Evolutionary conservation across 805 yeast genomes (phyloP).

Genomic region (Candida xyloterini): DNA sequence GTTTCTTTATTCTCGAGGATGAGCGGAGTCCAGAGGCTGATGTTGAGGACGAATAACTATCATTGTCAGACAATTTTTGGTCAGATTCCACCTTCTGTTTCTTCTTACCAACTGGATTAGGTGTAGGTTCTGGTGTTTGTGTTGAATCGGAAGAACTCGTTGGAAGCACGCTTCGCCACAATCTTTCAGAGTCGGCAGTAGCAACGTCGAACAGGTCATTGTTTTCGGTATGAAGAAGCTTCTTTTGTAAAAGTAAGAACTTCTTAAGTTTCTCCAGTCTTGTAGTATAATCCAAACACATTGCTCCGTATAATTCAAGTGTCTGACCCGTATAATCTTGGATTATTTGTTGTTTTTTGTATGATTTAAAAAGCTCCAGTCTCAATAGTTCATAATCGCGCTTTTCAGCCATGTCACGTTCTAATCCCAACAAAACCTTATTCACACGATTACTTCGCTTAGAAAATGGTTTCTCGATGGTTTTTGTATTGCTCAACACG

Average conservation of each 20-base stretch:
- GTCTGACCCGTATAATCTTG: constrained; percentile 26
- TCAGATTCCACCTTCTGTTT: constrained; percentile 6
- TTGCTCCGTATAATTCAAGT: constrained; percentile 26
- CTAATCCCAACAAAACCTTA: constrained; percentile 18
- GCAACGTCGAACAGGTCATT: constrained; percentile 29
- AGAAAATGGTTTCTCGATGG: constrained; percentile 14
- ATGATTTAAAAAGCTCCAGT: constrained; percentile 25
- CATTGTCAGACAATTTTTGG: constrained; percentile 10
- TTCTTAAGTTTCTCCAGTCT: constrained; percentile 33
- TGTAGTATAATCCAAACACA: constrained; percentile 25
- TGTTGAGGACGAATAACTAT: constrained; percentile 16
- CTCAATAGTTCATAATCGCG: constrained; percentile 34
- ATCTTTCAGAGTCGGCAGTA: constrained; percentile 29
- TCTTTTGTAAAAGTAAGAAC: constrained; percentile 31
- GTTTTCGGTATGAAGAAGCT: constrained; percentile 25
- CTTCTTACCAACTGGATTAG: not conserved
- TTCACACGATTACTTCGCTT: constrained; percentile 7
- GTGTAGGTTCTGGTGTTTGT: not conserved
- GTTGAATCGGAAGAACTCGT: not conserved
- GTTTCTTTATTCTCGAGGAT: constrained; percentile 13
- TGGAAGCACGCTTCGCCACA: constrained; percentile 26
- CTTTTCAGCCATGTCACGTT: constrained; percentile 33
- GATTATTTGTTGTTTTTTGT: constrained; percentile 25
- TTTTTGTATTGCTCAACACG: constrained; percentile 6
- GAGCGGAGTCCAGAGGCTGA: constrained; percentile 7